These are phyloP conservation scores for Panicum miliaceum DNA, from an alignment of 176 grass and related monocot species.

Conservation along the genomic window DNA sequence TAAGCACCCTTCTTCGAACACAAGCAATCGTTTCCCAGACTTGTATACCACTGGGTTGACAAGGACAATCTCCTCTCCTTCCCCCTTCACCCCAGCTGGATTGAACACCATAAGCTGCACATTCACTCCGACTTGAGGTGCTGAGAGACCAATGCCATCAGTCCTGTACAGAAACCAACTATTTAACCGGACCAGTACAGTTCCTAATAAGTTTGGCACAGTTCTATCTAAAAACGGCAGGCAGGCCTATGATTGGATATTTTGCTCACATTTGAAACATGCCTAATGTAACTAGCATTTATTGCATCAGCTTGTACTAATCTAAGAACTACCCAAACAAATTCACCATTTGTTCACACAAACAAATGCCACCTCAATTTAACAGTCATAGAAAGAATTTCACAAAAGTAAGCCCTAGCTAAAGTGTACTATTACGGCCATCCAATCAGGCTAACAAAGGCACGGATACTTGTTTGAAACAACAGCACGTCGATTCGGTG, in stretches of 20 bases:
- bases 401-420: neutral
- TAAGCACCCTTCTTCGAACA: slow-evolving; percentile 91
- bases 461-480: neutral
- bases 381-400: neutral
- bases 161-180: slow-evolving; percentile 58
- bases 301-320: neutral
- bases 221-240: neutral
- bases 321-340: neutral
- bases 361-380: neutral
- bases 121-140: slow-evolving; percentile 93
- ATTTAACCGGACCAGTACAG: slow-evolving; percentile 4
- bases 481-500: neutral
- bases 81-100: slow-evolving; percentile 72
- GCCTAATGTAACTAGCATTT: neutral
- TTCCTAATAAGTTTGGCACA: neutral
- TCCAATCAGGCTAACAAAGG: neutral
- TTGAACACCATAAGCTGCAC: slow-evolving; percentile 99
- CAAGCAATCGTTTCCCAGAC: slow-evolving; percentile 56
- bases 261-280: neutral
- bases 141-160: slow-evolving; percentile 94
- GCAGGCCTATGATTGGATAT: neutral
- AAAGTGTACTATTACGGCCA: neutral
- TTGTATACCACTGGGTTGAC: slow-evolving; percentile 90
- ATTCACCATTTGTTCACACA: neutral
- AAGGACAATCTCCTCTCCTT: slow-evolving; percentile 93